These are phyloP conservation scores for Silene uniflora DNA, from an alignment of 148 eudicot genomes.

Conservation along the genomic window DNA sequence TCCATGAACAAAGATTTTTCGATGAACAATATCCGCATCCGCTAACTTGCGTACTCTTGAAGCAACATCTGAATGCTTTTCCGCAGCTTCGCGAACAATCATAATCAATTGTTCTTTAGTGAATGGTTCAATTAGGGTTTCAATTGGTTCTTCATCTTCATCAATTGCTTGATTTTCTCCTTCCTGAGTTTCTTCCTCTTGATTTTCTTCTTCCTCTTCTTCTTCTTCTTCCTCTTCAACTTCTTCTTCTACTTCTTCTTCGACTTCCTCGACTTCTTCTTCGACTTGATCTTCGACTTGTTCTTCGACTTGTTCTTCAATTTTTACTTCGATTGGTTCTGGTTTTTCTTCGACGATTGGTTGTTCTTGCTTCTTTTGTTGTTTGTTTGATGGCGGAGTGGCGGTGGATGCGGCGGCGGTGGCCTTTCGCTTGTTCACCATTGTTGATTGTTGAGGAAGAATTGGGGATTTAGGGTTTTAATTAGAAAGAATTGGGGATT, in stretches of 20 bases:
- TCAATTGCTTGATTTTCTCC: constrained; percentile 29
- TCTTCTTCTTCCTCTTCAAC: constrained; percentile 10
- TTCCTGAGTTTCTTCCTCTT: constrained; percentile 22
- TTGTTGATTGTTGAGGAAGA: constrained; percentile 16
- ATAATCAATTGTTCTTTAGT: constrained; percentile 58
- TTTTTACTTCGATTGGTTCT: background rate
- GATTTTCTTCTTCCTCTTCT: constrained; percentile 24
- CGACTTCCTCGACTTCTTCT: constrained; percentile 21
- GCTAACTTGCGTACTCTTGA: constrained; percentile 47
- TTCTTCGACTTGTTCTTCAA: constrained; percentile 15
- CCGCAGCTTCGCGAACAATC: constrained; percentile 57
- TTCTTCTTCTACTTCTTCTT: constrained; percentile 25
- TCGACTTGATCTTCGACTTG: constrained; percentile 16
- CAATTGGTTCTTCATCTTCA: constrained; percentile 59
- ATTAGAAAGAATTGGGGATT: constrained; percentile 11
- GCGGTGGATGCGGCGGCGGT: constrained; percentile 18
- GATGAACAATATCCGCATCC: constrained; percentile 64
- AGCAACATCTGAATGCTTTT: constrained; percentile 42
- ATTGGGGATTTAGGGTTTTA: background rate
- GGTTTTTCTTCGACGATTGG: background rate
- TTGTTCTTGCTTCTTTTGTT: constrained; percentile 13
- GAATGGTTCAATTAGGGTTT: constrained; percentile 72
- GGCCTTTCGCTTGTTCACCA: constrained; percentile 65
- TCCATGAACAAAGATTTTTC: constrained; percentile 93
- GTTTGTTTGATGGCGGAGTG: constrained; percentile 21